phyloP scores from a whole-genome alignment of 495 filamentous ascomycete species.

The Neohortaea acidophila region DNA sequence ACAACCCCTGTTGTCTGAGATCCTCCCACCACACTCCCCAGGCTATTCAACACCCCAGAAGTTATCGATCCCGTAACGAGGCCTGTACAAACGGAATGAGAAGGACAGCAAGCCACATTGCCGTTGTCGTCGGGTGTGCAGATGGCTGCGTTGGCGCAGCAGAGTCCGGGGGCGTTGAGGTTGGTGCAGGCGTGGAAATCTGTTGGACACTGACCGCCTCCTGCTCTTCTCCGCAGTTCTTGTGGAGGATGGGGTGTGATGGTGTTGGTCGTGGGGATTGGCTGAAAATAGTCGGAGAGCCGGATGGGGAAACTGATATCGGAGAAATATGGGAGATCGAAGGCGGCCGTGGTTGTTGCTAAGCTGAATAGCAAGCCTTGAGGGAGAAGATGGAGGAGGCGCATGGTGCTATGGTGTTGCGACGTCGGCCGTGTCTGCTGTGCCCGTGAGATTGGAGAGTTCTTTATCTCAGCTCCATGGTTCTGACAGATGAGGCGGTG shows the following conservation, averaged over 20 bases:
- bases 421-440: too few species aligned
- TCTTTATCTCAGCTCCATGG: too few species aligned
- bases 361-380: too few species aligned
- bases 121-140: constrained; percentile 44
- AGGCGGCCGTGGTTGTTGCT: neutral
- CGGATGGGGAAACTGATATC: constrained; percentile 11
- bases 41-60: constrained; percentile 10
- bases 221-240: constrained; percentile 20
- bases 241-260: constrained; percentile 2
- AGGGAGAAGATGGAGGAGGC: neutral
- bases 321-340: neutral
- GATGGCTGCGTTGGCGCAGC: constrained; percentile 37
- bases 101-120: constrained; percentile 53
- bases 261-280: constrained; percentile 16
- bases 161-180: constrained; percentile 36
- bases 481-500: too few species aligned
- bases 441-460: too few species aligned
- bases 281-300: constrained; percentile 5
- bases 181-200: constrained; percentile 38
- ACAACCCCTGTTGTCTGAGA: neutral
- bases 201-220: constrained; percentile 29
- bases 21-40: constrained; percentile 9
- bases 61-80: constrained; percentile 29
- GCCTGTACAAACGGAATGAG: constrained; percentile 46
- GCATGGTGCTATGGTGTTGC: too few species aligned